Base-by-base conservation (phyloP, 495 filamentous ascomycete genomes). In the Pseudoneurospora amorphoporcata region DNA sequence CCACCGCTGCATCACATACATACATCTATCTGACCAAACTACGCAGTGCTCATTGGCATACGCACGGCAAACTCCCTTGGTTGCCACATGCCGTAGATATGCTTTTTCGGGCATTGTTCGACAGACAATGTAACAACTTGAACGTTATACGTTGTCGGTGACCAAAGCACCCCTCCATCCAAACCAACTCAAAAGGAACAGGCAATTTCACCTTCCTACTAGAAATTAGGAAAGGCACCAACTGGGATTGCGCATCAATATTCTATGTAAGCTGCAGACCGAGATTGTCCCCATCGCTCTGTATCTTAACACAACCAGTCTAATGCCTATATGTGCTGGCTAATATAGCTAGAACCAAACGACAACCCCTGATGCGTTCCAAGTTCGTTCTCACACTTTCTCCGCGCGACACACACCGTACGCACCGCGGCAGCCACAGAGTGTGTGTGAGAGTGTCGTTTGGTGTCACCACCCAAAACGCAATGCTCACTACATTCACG, bases 321-420 rank as follows among this genome's bases (percentile, higher is more conserved):
- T 79, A 77, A 80, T 76, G 82, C 74, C 77, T 82, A 83, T 83
- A 83, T 82, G 73, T 81, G 79, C 74, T 81, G 77, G 76, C 78
- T 80, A 81, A 82, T 84, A 84, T 83, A 82, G 76, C 42, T 72
- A 77, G 74, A 75, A 77, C 79, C 75, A 68, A 72, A 79, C 69
- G 69, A 37, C 58, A 72, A 79, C 72, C 79, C 79, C 73, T 79
- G 77, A 23, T 71, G 35, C 43, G 19, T 32, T 47, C 19, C 32
- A 41, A 42, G 68, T 68, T 73, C 69, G 73, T 19, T 68, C 70
- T 68, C 41, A 53, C 65, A 40, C 72, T 71, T 37, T 65, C 53
- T 65, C 53, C 53, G 12, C 23, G 53, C 53, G 29, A 65, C 35
- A 29, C 53, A 65, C 53, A 29, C 29, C 53, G 53, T 65, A 65